Conservation (phyloP, 352 stramenopile species). For the Elongisporangium prolatum region DNA sequence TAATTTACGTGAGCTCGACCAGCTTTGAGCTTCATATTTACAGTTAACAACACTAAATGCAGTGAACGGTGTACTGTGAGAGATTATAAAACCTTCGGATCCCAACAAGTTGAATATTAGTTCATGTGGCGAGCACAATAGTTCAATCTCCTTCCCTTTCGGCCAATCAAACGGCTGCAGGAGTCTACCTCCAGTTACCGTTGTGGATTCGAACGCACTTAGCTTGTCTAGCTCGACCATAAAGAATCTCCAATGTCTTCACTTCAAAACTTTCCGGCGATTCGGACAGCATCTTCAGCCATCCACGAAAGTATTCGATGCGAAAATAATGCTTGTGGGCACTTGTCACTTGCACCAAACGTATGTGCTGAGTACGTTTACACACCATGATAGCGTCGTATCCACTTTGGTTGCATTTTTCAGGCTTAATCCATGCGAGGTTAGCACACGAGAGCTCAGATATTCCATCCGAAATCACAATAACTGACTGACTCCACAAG, state of each 20-base stretch:
- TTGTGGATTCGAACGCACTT: too few species aligned
- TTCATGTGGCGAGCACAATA: too few species aligned
- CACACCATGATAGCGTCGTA: slow-evolving; percentile 21
- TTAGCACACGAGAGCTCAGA: slow-evolving; percentile 6
- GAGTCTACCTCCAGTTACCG: too few species aligned
- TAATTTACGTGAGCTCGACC: too few species aligned
- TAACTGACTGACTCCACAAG: too few species aligned
- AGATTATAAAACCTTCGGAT: too few species aligned
- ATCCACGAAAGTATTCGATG: slow-evolving; percentile 13
- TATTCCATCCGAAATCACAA: slow-evolving; percentile 8
- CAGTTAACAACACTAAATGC: too few species aligned
- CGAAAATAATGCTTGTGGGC: slow-evolving; percentile 13
- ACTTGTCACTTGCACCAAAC: slow-evolving; percentile 17
- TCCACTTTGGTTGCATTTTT: slow-evolving; percentile 14
- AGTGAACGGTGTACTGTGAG: too few species aligned
- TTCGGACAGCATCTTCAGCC: slow-evolving; percentile 2
- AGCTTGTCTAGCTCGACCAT: slow-evolving; percentile 1
- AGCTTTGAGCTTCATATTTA: too few species aligned
- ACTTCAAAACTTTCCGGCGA: slow-evolving; percentile 2
- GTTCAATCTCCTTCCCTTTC: too few species aligned
- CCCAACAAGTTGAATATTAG: too few species aligned
- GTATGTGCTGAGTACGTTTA: slow-evolving; percentile 7
- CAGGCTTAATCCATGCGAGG: slow-evolving; percentile 13
- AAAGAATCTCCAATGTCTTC: slow-evolving; percentile 1
- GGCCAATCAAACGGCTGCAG: too few species aligned